A percentile compares a stretch with the other conserved stretches of the same genome.
These are phyloP conservation scores for Citrus inodora DNA, from an alignment of 345 rosid species.

Conservation along the genomic window DNA sequence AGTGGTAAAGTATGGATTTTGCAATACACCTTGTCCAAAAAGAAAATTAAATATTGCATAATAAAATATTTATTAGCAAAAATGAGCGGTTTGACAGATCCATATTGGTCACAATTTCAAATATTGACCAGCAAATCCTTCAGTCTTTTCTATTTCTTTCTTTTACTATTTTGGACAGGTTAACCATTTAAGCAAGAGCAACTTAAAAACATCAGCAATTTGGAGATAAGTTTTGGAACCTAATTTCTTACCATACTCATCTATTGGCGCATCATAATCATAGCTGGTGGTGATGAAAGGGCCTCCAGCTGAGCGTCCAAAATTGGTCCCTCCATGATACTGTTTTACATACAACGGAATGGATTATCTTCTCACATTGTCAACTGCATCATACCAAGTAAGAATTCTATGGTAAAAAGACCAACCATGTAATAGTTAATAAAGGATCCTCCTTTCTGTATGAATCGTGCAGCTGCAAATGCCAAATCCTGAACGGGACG, in stretches of 20 bases:
- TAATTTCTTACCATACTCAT: conserved; percentile 78
- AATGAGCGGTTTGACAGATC: not conserved
- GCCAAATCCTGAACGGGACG: conserved; percentile 99
- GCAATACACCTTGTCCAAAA: not conserved
- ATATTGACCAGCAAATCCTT: not conserved
- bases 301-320: conserved; percentile 98
- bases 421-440: conserved; percentile 94
- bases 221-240: not conserved
- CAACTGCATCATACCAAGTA: not conserved
- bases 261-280: conserved; percentile 95
- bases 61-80: not conserved
- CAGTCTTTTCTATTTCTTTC: not conserved
- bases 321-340: conserved; percentile 99
- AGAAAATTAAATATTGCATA: not conserved
- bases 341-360: conserved; percentile 34
- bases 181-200: not conserved
- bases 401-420: not conserved
- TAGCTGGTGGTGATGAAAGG: conserved; percentile 97
- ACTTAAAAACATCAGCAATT: not conserved
- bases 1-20: not conserved
- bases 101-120: not conserved
- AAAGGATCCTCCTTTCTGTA: conserved; percentile 97
- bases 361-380: conserved; percentile 1
- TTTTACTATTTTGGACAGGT: not conserved
- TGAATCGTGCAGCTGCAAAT: conserved; percentile 88